Conservation (phyloP, 495 filamentous ascomycete species). For the Trichoderma orchidacearum region DNA sequence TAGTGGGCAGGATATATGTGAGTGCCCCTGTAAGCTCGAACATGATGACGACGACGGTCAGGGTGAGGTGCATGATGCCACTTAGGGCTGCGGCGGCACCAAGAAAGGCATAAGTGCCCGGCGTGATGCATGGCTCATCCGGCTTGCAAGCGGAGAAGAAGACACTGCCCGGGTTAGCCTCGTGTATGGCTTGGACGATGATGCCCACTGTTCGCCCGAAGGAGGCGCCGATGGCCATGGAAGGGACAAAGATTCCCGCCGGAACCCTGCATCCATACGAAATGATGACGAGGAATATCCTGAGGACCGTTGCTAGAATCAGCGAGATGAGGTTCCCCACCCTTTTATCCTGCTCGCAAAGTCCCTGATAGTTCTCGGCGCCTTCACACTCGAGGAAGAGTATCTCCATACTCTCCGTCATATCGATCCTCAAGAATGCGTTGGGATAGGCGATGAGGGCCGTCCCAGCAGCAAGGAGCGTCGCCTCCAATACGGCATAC, state of each 20-base stretch:
- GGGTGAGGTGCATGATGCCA: conserved; percentile 95
- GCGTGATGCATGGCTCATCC: conserved; percentile 92
- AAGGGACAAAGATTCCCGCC: conserved; percentile 93
- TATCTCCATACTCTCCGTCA: conserved; percentile 99
- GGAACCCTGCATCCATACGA: conserved; percentile 98
- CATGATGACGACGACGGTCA: conserved; percentile 97
- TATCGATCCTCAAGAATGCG: conserved; percentile 90
- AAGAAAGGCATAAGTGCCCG: conserved; percentile 90
- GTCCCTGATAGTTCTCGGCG: conserved; percentile 75
- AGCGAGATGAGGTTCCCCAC: conserved; percentile 74
- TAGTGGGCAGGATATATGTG: conserved; percentile 91
- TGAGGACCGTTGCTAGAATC: conserved; percentile 63
- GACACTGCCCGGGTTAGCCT: conserved; percentile 62
- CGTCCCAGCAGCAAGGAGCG: conserved; percentile 66
- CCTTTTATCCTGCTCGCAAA: conserved; percentile 70
- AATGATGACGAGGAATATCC: conserved; percentile 80
- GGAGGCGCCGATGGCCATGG: conserved; percentile 91
- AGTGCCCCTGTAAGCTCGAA: conserved; percentile 92
- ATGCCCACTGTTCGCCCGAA: conserved; percentile 94
- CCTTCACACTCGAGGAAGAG: conserved; percentile 92
- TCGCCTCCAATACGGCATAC: conserved; percentile 80
- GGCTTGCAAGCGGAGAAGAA: conserved; percentile 84
- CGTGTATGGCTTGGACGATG: conserved; percentile 78
- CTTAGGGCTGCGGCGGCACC: conserved; percentile 91
- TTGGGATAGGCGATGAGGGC: conserved; percentile 93